Conservation (phyloP, 2,329 filamentous ascomycete species). For the Penicillium corylophilum region DNA sequence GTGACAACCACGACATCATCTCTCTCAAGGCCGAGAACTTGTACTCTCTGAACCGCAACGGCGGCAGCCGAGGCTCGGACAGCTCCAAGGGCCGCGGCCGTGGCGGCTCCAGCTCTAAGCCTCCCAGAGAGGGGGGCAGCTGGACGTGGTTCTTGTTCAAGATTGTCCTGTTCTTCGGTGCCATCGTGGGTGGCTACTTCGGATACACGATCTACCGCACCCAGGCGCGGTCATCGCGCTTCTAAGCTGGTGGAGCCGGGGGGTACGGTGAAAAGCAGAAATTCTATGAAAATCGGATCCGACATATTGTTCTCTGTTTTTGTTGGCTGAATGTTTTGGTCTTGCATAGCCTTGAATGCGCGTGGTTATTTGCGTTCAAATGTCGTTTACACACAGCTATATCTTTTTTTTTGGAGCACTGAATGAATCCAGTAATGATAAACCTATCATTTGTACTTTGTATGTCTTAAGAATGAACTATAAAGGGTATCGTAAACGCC, state of each 20-base stretch:
- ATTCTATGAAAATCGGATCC: background rate
- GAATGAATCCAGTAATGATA: slow-evolving; percentile 24
- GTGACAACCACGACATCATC: slow-evolving; percentile 97
- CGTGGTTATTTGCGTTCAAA: slow-evolving; percentile 11
- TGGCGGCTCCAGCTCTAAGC: slow-evolving; percentile 12
- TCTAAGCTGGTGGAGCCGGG: slow-evolving; percentile 20
- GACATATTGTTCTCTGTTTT: background rate
- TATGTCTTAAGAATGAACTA: background rate
- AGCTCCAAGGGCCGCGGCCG: slow-evolving; percentile 25
- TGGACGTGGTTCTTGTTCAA: slow-evolving; percentile 79
- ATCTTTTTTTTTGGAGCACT: slow-evolving; percentile 11
- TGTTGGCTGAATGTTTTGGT: slow-evolving; percentile 11
- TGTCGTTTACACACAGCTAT: slow-evolving; percentile 10
- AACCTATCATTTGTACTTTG: slow-evolving; percentile 1
- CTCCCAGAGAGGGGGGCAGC: slow-evolving; percentile 42
- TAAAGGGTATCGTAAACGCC: slow-evolving; percentile 6
- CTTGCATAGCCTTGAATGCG: slow-evolving; percentile 23
- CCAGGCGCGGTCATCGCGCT: slow-evolving; percentile 49
- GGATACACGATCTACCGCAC: slow-evolving; percentile 82
- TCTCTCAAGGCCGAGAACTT: slow-evolving; percentile 83
- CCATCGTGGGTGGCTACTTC: slow-evolving; percentile 72
- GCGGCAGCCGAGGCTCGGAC: slow-evolving; percentile 34
- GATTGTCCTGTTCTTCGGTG: slow-evolving; percentile 70
- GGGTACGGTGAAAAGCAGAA: background rate
- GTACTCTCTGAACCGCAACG: slow-evolving; percentile 54